Percentiles rank a stretch among this genome's conserved stretches.
Evolutionary conservation across 2,329 filamentous ascomycete genomes (phyloP).

Genomic region (Cryphonectria carpinicola): DNA sequence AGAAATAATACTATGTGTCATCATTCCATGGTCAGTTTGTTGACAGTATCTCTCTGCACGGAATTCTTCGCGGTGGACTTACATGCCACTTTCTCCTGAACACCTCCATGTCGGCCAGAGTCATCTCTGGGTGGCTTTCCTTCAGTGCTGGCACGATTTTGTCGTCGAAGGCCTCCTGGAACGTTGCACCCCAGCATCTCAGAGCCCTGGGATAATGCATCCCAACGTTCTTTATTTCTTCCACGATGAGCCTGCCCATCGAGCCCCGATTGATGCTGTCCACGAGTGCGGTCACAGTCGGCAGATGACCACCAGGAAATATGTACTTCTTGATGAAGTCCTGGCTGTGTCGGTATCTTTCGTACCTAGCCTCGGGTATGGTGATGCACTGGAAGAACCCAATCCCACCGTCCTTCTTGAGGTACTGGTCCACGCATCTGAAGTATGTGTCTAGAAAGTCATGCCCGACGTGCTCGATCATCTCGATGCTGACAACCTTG

Average conservation of each 20-base stretch:
- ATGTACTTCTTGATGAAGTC: conserved; percentile 31
- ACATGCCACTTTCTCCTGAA: conserved; percentile 28
- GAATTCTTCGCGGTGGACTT: not conserved
- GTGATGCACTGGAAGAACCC: conserved; percentile 29
- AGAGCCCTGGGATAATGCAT: conserved; percentile 24
- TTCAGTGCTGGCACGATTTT: conserved; percentile 22
- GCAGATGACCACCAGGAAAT: conserved; percentile 27
- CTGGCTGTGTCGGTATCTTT: conserved; percentile 16
- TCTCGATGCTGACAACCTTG: conserved; percentile 30
- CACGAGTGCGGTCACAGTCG: conserved; percentile 27
- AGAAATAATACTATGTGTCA: conserved; percentile 22
- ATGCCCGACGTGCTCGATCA: conserved; percentile 29
- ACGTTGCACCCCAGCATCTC: conserved; percentile 21
- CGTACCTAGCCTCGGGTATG: conserved; percentile 27
- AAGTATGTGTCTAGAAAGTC: conserved; percentile 27
- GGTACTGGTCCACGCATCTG: conserved; percentile 25
- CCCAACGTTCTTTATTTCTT: conserved; percentile 27
- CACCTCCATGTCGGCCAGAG: conserved; percentile 15
- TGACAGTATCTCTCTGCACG: not conserved
- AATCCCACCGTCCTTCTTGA: conserved; percentile 24
- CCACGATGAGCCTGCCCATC: conserved; percentile 24
- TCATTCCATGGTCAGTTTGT: not conserved
- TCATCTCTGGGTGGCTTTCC: conserved; percentile 15
- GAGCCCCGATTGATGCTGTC: conserved; percentile 23
- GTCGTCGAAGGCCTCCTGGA: conserved; percentile 20